Evolutionary conservation across 306 rosid species (phyloP), one percentile per base, ranked within the genome.

Genomic region (Fragaria vesca): DNA sequence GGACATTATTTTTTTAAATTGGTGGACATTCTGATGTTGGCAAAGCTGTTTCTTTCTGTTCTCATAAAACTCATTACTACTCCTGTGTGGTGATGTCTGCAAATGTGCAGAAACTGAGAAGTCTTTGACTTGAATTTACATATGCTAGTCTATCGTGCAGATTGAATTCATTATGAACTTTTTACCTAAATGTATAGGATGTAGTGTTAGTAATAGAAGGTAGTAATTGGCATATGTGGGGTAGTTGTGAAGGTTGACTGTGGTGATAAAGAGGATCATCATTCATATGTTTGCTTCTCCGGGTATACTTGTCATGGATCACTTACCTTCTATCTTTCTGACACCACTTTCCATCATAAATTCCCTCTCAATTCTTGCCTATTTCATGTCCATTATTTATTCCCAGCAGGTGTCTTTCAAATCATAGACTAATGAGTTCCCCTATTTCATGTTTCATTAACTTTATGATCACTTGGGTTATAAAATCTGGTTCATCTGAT

Each of bases 11-110:
- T 30, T 30, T 30, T 30, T 30, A 50, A 34, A 46, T 18, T 34
- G 71, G 40, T 18, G 72, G n/a, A 48, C 72, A 62, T 62, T 61
- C 38, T 62, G 34, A 55, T n/a, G 12, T 55, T 26, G 71, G 20
- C 30, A 75, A 46, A 12, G 18, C 43, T 73, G 34, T 4, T 60
- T 75, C n/a, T n/a, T 48, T 30, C 9, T 61, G 7, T 70, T 15
- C 62, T 30, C 45, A 0, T 34, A 34, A 62, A 20, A 76, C 62
- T 65, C 32, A 18, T 63, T 46, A 62, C 11, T n/a, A 4, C 24
- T n/a, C 36, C 2, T 20, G 2, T 2, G 21, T 15, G 4, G 12
- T 50, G 8, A 63, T 34, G 34, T 6, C 12, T 34, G 55, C 63
- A 2, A 10, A 32, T 34, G n/a, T 5, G 6, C 46, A 48, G 11